These are phyloP conservation scores for Daldinia loculata DNA, from an alignment of 495 filamentous ascomycete species.

Conservation along the genomic window DNA sequence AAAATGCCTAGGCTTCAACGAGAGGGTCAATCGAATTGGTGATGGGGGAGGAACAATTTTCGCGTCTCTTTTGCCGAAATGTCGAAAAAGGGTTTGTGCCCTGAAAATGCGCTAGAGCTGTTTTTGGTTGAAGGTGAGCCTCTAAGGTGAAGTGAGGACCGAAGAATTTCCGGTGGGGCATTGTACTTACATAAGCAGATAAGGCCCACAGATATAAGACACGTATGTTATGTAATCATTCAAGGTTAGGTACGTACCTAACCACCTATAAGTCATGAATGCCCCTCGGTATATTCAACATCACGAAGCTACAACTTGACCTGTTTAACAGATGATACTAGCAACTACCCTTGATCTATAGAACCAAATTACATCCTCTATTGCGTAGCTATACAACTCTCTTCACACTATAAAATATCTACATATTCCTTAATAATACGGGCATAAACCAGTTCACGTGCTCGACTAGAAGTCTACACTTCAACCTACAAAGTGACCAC, in stretches of 20 bases:
- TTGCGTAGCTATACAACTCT: not conserved
- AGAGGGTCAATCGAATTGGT: slow-evolving; percentile 27
- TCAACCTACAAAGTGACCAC: not conserved
- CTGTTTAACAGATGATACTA: not conserved
- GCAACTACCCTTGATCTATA: not conserved
- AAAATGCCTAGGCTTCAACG: slow-evolving; percentile 27
- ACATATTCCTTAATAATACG: not conserved
- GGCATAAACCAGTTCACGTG: not conserved
- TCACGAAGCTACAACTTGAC: not conserved
- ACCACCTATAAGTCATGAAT: not conserved
- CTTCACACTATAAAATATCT: not conserved
- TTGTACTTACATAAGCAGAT: not conserved
- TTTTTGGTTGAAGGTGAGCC: slow-evolving; percentile 25
- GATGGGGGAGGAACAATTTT: slow-evolving; percentile 32
- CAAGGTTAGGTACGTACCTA: not conserved
- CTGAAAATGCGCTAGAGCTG: slow-evolving; percentile 39
- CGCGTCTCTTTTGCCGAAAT: slow-evolving; percentile 30
- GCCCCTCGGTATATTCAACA: slow-evolving; percentile 1
- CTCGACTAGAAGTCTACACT: not conserved
- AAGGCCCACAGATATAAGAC: too few relatives aligned
- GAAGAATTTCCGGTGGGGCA: slow-evolving; percentile 36
- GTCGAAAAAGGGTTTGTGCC: slow-evolving; percentile 45
- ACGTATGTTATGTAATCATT: not conserved
- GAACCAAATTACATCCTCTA: not conserved
- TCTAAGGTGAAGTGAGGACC: slow-evolving; percentile 10